phyloP scores from a whole-genome alignment of 768 basidiomycete species.

The Rickenella mellea region DNA sequence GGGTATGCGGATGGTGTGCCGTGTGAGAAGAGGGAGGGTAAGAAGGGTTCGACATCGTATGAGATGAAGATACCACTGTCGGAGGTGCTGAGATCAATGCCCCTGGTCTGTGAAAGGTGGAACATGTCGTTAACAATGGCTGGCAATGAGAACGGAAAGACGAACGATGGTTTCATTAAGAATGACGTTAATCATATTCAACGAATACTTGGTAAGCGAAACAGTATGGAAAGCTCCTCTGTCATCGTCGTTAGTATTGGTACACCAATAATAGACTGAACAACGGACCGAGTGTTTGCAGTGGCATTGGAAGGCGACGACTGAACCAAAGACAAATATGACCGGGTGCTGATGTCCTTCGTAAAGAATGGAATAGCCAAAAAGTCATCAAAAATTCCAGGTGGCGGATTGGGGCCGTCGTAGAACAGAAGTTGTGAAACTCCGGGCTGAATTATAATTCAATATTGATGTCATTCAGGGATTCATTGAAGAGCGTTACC shows the following conservation, averaged over 20 bases:
- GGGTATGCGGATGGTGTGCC: conserved; percentile 38
- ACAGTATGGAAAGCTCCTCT: conserved; percentile 30
- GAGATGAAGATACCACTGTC: conserved; percentile 27
- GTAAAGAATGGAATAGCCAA: conserved; percentile 2
- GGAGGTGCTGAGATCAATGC: conserved; percentile 19
- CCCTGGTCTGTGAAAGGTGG: conserved; percentile 31
- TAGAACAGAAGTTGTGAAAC: conserved; percentile 10
- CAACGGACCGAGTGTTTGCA: neutral
- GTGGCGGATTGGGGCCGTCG: conserved; percentile 12
- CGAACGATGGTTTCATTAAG: conserved; percentile 33
- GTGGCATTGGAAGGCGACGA: neutral
- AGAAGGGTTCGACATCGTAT: conserved; percentile 45
- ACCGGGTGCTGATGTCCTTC: neutral
- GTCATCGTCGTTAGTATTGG: neutral
- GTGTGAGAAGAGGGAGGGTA: conserved; percentile 30
- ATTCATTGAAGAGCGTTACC: conserved; percentile 1
- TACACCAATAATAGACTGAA: neutral
- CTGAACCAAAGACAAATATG: conserved; percentile 2
- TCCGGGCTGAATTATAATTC: neutral
- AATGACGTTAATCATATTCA: conserved; percentile 28
- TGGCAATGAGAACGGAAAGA: neutral
- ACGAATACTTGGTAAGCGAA: conserved; percentile 26
- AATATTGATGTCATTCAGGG: neutral
- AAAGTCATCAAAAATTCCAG: conserved; percentile 12
- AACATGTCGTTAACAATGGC: neutral